Base-by-base conservation (phyloP, 139 green algal species). In the Nannochloris sp. region DNA sequence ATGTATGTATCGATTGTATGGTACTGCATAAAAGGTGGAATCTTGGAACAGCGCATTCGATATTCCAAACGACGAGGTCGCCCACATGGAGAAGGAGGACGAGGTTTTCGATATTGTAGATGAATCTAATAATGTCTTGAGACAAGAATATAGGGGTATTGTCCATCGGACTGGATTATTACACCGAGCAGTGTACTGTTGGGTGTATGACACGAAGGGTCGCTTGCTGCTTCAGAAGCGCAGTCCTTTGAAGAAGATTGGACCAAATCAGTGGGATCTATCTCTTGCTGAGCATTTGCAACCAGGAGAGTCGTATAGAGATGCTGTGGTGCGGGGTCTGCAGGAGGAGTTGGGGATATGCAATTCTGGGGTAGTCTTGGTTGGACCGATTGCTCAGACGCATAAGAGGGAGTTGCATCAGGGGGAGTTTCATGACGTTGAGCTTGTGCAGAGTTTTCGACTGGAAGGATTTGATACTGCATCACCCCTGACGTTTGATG, bases 221-320 rank as follows among this genome's bases (percentile, higher is more conserved):
- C 31, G 61, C 49, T 45, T 90, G 17, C 65, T 90, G 3, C 50
- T 90, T 2, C 84, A 90, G 68, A 63, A 68, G 3, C 67, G 84
- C 4, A 79, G 69, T 14, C 37, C 49, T 0, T 49, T 56, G 25
- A 90, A 90, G 56, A 82, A 82, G 36, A 86, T 91, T 6, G 78
- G 76, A 2, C 78, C 83, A 1, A 44, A 62, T 4, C 72, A 87
- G 69, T 89, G 81, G 84, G 84, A 91, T 63, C 55, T 91, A 6
- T 82, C 69, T 33, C 66, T 80, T 4, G 84, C 84, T 9, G 84
- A 90, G 69, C 84, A 90, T 65, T 60, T 90, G 12, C 60, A 73
- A 30, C 69, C 74, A 49, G 84, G 84, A 6, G 84, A 90, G 56
- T 55, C n/a, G 10, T 89, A 74, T 62, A n/a, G 20, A 26, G 28